Percentiles rank a stretch among this genome's conserved stretches.
phyloP scores from a whole-genome alignment of 2,329 filamentous ascomycete genomes.

The Aaosphaeria arxii region DNA sequence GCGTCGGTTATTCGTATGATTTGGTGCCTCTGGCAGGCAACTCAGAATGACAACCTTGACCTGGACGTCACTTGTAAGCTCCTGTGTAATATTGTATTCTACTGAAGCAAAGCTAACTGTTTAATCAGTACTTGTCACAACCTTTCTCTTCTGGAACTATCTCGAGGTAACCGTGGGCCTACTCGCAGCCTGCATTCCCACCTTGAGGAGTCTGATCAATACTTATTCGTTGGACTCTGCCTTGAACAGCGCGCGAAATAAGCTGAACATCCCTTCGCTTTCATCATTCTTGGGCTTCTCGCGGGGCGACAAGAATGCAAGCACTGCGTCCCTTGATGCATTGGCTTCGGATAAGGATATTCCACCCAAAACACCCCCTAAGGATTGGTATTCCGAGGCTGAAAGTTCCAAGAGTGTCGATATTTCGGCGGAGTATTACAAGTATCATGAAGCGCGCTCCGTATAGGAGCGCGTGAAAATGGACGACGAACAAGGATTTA shows the following conservation, averaged over 20 bases:
- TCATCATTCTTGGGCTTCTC: too few relatives aligned
- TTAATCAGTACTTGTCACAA: conserved; percentile 1
- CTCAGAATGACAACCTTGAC: not conserved
- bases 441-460: too few relatives aligned
- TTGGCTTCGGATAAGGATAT: too few relatives aligned
- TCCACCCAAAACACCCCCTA: too few relatives aligned
- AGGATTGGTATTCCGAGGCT: too few relatives aligned
- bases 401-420: too few relatives aligned
- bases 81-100: not conserved
- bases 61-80: not conserved
- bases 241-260: not conserved
- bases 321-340: too few relatives aligned
- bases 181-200: conserved; percentile 1
- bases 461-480: too few relatives aligned
- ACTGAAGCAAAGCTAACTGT: not conserved
- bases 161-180: not conserved
- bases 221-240: not conserved
- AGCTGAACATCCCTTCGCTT: not conserved
- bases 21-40: not conserved
- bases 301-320: too few relatives aligned
- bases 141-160: conserved; percentile 1
- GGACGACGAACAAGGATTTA: too few relatives aligned
- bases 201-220: not conserved
- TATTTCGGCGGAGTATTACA: too few relatives aligned
- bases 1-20: conserved; percentile 3